Percentiles rank a stretch among this genome's conserved stretches.
Evolutionary conservation across 139 green algal genomes (phyloP).

Genomic region (Chlorella sp.): DNA sequence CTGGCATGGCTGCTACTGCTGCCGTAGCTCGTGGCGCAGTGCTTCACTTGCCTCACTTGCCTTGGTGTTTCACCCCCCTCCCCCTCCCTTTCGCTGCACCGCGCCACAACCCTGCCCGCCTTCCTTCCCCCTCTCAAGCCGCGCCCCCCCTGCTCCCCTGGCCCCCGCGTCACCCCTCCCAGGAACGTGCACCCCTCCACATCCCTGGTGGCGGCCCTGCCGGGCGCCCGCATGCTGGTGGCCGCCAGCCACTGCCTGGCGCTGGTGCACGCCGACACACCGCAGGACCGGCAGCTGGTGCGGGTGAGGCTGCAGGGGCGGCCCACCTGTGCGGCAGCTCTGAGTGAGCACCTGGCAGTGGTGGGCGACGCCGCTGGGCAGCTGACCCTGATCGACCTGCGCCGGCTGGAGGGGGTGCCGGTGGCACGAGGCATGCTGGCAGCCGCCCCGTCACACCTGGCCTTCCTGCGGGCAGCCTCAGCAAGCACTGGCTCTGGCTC

Average conservation of each 20-base stretch:
- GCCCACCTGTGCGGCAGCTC: not conserved
- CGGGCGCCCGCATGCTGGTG: not conserved
- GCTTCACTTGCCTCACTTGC: too few relatives aligned
- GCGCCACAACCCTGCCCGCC: not conserved
- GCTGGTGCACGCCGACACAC: not conserved
- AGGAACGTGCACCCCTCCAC: slow-evolving; percentile 21
- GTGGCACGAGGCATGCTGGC: not conserved
- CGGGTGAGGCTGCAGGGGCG: not conserved
- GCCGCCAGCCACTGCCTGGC: not conserved
- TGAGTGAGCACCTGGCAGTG: not conserved
- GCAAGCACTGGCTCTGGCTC: too few relatives aligned
- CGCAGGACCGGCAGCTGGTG: not conserved
- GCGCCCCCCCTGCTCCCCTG: not conserved
- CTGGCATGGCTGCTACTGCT: not conserved
- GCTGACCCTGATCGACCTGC: slow-evolving; percentile 21
- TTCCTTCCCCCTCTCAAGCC: not conserved
- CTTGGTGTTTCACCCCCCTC: too few relatives aligned
- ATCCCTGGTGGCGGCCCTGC: slow-evolving; percentile 1
- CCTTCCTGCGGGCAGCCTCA: slow-evolving; percentile 10
- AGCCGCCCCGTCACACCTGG: not conserved
- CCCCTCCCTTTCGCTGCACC: too few relatives aligned
- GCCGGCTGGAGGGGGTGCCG: not conserved
- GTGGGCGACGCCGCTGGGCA: not conserved
- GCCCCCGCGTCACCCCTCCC: not conserved
- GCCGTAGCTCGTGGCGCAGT: not conserved